Conservation (phyloP, 805 yeast genomes). For the Candida peoriensis region DNA sequence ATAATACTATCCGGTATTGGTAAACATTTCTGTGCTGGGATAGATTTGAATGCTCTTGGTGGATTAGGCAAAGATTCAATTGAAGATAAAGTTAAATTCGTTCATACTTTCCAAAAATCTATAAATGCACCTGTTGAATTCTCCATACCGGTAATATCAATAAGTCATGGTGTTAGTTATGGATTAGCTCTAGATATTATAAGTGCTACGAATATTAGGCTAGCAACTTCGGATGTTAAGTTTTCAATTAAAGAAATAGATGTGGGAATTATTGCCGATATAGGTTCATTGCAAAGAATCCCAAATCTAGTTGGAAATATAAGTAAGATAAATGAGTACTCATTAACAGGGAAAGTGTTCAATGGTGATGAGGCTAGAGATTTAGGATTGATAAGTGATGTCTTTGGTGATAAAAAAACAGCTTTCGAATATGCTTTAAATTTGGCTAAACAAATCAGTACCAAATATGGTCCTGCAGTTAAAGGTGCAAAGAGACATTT, state of each 20-base stretch:
- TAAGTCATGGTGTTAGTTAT: conserved; percentile 57
- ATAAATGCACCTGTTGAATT: conserved; percentile 43
- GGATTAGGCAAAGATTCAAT: conserved; percentile 21
- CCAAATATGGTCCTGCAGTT: conserved; percentile 53
- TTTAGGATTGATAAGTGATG: conserved; percentile 51
- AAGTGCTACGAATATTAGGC: conserved; percentile 51
- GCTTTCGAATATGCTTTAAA: conserved; percentile 47
- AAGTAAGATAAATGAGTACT: conserved; percentile 54
- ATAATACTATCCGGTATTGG: conserved; percentile 56
- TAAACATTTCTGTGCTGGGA: conserved; percentile 57
- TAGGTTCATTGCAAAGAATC: conserved; percentile 69
- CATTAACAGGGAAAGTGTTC: conserved; percentile 58
- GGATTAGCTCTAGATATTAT: conserved; percentile 71
- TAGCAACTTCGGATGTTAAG: conserved; percentile 45
- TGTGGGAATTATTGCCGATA: conserved; percentile 73
- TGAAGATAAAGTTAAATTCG: conserved; percentile 30
- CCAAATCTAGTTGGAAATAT: conserved; percentile 48
- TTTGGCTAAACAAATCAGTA: conserved; percentile 40
- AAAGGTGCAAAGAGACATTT: conserved; percentile 57
- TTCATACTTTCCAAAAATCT: conserved; percentile 54
- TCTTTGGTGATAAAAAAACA: conserved; percentile 39
- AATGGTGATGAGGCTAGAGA: conserved; percentile 46
- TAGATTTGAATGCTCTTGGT: conserved; percentile 42
- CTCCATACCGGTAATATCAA: conserved; percentile 57
- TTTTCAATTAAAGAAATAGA: conserved; percentile 66